Evolutionary conservation across 2,329 filamentous ascomycete species (phyloP).

Genomic region (Fusarium chuoi): DNA sequence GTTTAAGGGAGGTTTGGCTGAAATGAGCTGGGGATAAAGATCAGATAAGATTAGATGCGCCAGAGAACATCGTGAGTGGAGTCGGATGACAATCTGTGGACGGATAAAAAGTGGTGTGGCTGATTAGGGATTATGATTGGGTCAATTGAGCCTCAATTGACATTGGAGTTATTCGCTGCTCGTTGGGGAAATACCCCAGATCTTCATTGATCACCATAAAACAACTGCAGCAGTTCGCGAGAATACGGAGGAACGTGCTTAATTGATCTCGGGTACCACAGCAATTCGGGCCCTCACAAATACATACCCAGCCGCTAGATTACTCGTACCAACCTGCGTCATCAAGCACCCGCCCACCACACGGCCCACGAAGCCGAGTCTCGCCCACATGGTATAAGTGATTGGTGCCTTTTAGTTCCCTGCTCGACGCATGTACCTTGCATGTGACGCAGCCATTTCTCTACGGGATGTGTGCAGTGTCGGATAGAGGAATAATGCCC

Average conservation of each 20-base stretch:
- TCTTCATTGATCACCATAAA: not conserved
- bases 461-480: not conserved
- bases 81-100: not conserved
- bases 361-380: not conserved
- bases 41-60: slow-evolving; percentile 31
- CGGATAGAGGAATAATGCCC: not conserved
- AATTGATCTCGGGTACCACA: not conserved
- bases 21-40: not conserved
- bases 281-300: not conserved
- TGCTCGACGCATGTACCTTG: slow-evolving; percentile 5
- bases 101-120: not conserved
- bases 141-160: not conserved
- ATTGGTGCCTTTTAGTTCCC: slow-evolving; percentile 9
- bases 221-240: not conserved
- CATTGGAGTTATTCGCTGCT: not conserved
- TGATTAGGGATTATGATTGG: not conserved
- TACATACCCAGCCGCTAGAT: not conserved
- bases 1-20: not conserved
- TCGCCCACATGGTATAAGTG: slow-evolving; percentile 21
- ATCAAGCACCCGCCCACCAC: not conserved
- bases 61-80: not conserved
- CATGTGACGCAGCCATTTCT: slow-evolving; percentile 8
- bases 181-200: not conserved
- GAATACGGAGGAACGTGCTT: not conserved
- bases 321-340: not conserved